Evolutionary conservation across 768 basidiomycete species (phyloP).

Genomic region (Exsudoporus frostii): DNA sequence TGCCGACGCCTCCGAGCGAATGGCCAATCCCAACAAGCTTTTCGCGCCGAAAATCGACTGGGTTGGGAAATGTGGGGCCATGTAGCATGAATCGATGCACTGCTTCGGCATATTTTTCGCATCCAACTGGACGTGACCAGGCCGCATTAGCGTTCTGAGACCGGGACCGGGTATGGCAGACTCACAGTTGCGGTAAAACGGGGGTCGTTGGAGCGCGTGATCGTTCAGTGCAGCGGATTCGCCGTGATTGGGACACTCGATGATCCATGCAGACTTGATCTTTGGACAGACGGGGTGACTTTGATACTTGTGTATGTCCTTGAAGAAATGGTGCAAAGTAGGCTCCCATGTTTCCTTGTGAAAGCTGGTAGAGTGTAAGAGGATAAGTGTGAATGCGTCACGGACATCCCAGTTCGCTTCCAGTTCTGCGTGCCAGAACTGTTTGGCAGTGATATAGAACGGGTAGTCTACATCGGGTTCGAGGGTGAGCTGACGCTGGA

Average conservation of each 20-base stretch:
- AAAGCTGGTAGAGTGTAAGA: conserved; percentile 71
- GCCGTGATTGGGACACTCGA: conserved; percentile 75
- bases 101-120: conserved; percentile 59
- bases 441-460: conserved; percentile 53
- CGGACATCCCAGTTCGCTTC: conserved; percentile 35
- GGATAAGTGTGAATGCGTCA: conserved; percentile 51
- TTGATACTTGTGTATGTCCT: conserved; percentile 13
- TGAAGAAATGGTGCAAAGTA: conserved; percentile 47
- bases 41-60: conserved; percentile 46
- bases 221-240: conserved; percentile 56
- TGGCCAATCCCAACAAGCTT: conserved; percentile 65
- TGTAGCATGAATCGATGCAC: conserved; percentile 53
- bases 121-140: conserved; percentile 46
- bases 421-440: conserved; percentile 47
- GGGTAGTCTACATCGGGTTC: conserved; percentile 43
- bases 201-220: conserved; percentile 39
- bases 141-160: not conserved
- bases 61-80: conserved; percentile 36
- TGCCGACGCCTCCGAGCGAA: conserved; percentile 62
- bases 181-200: conserved; percentile 48
- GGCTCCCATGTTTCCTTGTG: conserved; percentile 77
- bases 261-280: conserved; percentile 50
- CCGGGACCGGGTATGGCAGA: not conserved
- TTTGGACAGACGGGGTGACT: not conserved
- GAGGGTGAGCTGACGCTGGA: conserved; percentile 31